These are phyloP conservation scores for Gyromitra esculenta DNA, from an alignment of 2,329 filamentous ascomycete genomes.

Conservation along the genomic window DNA sequence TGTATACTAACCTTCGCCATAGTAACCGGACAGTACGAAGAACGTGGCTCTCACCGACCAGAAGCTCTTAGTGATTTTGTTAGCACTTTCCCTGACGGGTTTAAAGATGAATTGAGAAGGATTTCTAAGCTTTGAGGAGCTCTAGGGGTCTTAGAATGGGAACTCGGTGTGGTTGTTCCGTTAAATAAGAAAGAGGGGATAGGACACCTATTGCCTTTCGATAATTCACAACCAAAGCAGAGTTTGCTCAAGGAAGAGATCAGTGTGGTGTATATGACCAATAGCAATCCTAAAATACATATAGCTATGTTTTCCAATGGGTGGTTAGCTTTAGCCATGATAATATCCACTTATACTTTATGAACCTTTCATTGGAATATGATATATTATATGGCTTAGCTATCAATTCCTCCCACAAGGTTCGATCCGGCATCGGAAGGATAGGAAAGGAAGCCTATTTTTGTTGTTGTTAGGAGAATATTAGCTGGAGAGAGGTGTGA, in stretches of 20 bases:
- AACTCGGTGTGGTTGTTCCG: background rate
- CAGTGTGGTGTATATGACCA: background rate
- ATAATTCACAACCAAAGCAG: background rate
- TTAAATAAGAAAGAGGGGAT: background rate
- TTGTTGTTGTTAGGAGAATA: background rate
- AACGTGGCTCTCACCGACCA: slow-evolving; percentile 17
- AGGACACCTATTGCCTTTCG: background rate
- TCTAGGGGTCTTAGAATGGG: background rate
- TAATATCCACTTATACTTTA: background rate
- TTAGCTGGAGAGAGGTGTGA: background rate
- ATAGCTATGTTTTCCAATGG: background rate
- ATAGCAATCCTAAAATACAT: background rate
- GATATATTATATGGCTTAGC: no score
- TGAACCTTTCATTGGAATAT: no score
- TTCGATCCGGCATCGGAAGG: no score
- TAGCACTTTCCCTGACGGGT: slow-evolving; percentile 37
- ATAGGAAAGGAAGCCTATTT: background rate
- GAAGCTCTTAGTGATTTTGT: slow-evolving; percentile 39
- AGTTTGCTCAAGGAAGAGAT: background rate
- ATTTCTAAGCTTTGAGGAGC: slow-evolving; percentile 21
- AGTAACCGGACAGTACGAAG: slow-evolving; percentile 45
- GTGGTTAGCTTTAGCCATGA: background rate
- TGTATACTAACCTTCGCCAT: slow-evolving; percentile 11
- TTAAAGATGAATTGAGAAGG: slow-evolving; percentile 37
- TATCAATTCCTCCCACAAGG: no score